Evolutionary conservation across 176 grass and related monocot genomes (phyloP).

Genomic region (Oryza punctata): DNA sequence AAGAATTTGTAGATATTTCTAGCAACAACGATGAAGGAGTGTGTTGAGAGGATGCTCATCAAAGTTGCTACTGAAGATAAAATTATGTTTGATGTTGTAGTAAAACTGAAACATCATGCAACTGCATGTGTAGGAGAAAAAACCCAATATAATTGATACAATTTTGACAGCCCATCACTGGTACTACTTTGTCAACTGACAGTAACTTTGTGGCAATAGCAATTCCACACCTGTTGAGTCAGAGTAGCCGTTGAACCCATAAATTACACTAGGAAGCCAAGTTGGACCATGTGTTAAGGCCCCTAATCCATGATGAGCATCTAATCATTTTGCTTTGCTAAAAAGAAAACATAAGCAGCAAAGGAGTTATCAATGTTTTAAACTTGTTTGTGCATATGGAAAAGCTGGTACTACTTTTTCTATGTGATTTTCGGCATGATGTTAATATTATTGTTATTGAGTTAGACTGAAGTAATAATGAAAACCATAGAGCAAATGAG

Average conservation of each 20-base stretch:
- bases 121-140: background rate
- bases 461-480: background rate
- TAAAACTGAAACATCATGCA: background rate
- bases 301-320: background rate
- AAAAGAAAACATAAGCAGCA: background rate
- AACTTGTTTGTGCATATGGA: background rate
- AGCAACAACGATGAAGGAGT: background rate
- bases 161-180: background rate
- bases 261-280: background rate
- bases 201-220: background rate
- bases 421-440: background rate
- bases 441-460: background rate
- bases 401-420: background rate
- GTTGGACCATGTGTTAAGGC: background rate
- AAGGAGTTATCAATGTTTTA: background rate
- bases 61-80: constrained; percentile 1
- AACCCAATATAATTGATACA: background rate
- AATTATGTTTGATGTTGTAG: background rate
- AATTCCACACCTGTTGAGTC: background rate
- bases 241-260: background rate
- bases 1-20: background rate
- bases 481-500: background rate
- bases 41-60: background rate
- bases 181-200: background rate
- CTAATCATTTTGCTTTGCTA: background rate